These are phyloP conservation scores for Heritiera littoralis DNA, from an alignment of 345 rosid species.

Conservation along the genomic window DNA sequence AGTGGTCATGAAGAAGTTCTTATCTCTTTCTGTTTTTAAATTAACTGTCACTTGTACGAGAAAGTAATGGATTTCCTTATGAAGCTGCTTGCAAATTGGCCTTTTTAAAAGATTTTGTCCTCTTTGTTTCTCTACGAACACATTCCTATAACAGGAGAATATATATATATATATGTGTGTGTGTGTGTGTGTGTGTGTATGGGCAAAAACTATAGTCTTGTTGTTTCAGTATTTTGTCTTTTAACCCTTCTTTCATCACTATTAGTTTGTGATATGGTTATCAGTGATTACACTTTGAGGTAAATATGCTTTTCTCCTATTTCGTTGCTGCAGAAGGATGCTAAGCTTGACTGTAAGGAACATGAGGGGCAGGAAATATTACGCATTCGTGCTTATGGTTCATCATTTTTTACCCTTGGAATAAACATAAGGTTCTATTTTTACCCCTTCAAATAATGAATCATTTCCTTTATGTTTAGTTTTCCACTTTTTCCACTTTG, in stretches of 20 bases:
- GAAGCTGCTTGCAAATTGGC: background rate
- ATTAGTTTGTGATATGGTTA: slow-evolving; percentile 11
- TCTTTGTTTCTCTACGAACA: background rate
- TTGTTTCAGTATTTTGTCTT: background rate
- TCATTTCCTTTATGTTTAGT: background rate
- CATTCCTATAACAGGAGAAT: background rate
- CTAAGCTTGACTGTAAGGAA: slow-evolving; percentile 39
- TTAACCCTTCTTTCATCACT: background rate
- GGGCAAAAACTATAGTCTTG: background rate
- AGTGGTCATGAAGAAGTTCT: background rate
- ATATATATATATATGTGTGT: background rate
- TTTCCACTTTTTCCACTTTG: background rate
- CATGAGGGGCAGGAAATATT: slow-evolving; percentile 69
- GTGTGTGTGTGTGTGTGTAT: no score
- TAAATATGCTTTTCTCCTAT: slow-evolving; percentile 14
- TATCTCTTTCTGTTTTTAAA: background rate
- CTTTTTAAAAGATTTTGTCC: background rate
- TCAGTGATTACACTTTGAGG: background rate
- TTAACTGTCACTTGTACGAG: background rate
- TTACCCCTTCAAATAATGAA: background rate
- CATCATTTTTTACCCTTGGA: slow-evolving; percentile 83
- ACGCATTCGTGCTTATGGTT: slow-evolving; percentile 87
- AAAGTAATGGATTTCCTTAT: background rate
- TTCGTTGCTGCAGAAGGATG: slow-evolving; percentile 53
- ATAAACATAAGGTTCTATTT: slow-evolving; percentile 75